Base-by-base conservation (phyloP, 495 filamentous ascomycete species). In the Penicillium dipodomyicola region DNA sequence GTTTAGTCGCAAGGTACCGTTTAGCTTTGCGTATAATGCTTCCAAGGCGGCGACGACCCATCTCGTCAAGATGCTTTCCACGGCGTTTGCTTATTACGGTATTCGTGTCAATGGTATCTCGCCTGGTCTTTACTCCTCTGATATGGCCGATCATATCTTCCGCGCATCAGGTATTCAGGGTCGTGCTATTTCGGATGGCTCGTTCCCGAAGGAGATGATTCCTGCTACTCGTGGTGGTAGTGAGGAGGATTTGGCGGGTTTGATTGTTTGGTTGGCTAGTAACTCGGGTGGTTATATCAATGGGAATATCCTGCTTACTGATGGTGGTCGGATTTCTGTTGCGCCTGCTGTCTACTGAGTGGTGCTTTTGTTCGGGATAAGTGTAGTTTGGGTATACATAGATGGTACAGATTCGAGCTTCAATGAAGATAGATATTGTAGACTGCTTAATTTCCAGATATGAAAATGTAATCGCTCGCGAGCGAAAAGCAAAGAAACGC, bases 51-150 rank as follows among this genome's bases (percentile, higher is more conserved):
- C 83, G 0, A 76, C 78, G 12, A 85, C 75, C 22, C 86, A 87
- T 60, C 65, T 88, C 47, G 82, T 85, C 29, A 90, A 89, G 76
- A 72, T 80, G 59, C 60, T 89, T 37, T 74, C 81, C 4, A 80
- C 77, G 1, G 62, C 61, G 19, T 68, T 87, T 29, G 76, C 74
- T 15, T 72, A 77, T 20, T 88, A 84, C 70, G 66, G 77, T 58
- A 88, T 91, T 49, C 72, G 84, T 0, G 71, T 80, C 9, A 90
- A 89, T 72, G 77, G 80, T n/a, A 77, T 90, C 25, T 82, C 83
- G 9, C 86, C 87, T 29, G 87, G 87, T 19, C 35, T 87, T 27
- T 89, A 82, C 67, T 78, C 82, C 2, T 84, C 81, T 27, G 86
- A 88, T 48, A 86, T 88, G 84, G 76, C 85, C 3, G 71, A 71